These are phyloP conservation scores for Cryptococcus wingfieldii DNA, from an alignment of 1,284 basidiomycete species.

Conservation along the genomic window DNA sequence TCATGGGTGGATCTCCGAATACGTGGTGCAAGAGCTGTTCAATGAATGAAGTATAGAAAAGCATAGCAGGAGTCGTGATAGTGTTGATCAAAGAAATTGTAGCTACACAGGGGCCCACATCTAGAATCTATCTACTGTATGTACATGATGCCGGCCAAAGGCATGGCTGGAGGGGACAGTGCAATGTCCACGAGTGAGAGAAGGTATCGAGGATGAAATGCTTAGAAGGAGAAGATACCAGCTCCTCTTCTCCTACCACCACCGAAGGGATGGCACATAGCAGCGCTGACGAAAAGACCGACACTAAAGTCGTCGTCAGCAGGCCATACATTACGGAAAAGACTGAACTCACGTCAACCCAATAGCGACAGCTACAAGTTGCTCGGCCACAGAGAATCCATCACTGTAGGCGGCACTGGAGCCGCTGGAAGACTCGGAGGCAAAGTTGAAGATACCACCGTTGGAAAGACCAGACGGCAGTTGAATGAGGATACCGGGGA, in stretches of 20 bases:
- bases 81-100: too few relatives aligned
- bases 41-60: too few relatives aligned
- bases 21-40: not conserved
- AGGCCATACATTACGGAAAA: not conserved
- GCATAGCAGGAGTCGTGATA: too few relatives aligned
- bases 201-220: too few relatives aligned
- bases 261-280: slow-evolving; percentile 52
- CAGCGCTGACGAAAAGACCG: slow-evolving; percentile 58
- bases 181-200: too few relatives aligned
- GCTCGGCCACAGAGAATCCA: slow-evolving; percentile 48
- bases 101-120: too few relatives aligned
- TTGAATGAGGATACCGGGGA: slow-evolving; percentile 77
- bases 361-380: slow-evolving; percentile 51
- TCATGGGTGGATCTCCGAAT: too few relatives aligned
- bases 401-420: slow-evolving; percentile 16
- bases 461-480: slow-evolving; percentile 80
- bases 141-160: too few relatives aligned
- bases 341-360: slow-evolving; percentile 48
- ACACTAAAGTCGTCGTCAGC: slow-evolving; percentile 55
- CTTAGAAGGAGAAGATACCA: slow-evolving; percentile 50
- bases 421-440: slow-evolving; percentile 11
- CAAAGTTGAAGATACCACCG: slow-evolving; percentile 67
- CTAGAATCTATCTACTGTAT: too few relatives aligned
- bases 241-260: slow-evolving; percentile 48
- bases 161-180: too few relatives aligned